phyloP scores from a whole-genome alignment of 78 protist genomes.

The Emiliania huxleyi region DNA sequence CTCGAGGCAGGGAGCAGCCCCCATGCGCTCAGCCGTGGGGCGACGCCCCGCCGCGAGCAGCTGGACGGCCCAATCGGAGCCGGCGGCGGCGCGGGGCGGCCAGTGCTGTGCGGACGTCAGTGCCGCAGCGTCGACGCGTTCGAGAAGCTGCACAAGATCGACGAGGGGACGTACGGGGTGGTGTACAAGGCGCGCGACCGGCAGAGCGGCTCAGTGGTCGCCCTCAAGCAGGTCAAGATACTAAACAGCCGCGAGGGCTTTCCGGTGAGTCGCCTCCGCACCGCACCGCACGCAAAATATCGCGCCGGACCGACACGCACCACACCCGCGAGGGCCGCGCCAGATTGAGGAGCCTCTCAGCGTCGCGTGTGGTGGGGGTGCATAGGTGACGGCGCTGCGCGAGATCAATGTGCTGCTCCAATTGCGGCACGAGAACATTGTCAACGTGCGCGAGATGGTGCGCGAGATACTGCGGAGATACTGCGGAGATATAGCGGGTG shows the following conservation, averaged over 20 bases:
- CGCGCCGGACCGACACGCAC: too few relatives aligned
- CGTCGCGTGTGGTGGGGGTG: too few relatives aligned
- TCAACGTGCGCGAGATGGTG: slow-evolving; percentile 44
- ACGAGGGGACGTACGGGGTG: slow-evolving; percentile 49
- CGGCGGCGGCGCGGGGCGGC: too few relatives aligned
- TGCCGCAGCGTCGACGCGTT: slow-evolving; percentile 19
- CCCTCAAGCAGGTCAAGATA: slow-evolving; percentile 39
- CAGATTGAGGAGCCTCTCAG: too few relatives aligned
- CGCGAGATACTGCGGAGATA: background rate
- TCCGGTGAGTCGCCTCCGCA: too few relatives aligned
- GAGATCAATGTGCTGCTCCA: slow-evolving; percentile 46
- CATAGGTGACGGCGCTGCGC: slow-evolving; percentile 55
- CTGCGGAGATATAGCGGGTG: background rate
- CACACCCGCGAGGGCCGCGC: too few relatives aligned
- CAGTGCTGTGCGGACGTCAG: too few relatives aligned
- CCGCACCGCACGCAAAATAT: too few relatives aligned
- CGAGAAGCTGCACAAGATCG: slow-evolving; percentile 33
- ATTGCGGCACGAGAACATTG: slow-evolving; percentile 22
- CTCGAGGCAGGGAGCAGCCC: too few relatives aligned
- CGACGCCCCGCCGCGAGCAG: too few relatives aligned
- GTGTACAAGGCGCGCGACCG: slow-evolving; percentile 10
- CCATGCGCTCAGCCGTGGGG: too few relatives aligned
- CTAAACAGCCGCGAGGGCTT: slow-evolving; percentile 30
- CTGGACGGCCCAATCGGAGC: too few relatives aligned
- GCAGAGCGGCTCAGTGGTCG: slow-evolving; percentile 18